A percentile compares a stretch with the other conserved stretches of the same genome.
These are phyloP conservation scores for Endothia cerciana DNA, from an alignment of 2,329 filamentous ascomycete species.

Conservation along the genomic window DNA sequence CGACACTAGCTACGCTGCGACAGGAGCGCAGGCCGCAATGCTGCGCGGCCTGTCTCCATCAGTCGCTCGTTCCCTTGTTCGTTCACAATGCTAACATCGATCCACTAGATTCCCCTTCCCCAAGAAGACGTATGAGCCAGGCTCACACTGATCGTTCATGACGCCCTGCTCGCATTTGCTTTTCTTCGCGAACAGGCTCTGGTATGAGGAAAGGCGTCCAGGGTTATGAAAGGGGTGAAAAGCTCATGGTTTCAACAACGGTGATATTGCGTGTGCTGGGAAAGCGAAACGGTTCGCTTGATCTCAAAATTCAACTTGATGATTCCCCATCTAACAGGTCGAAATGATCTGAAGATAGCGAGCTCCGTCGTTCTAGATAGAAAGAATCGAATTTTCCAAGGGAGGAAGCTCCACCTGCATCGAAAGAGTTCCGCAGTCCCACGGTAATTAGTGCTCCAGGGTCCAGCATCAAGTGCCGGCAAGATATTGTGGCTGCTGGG, in stretches of 20 bases:
- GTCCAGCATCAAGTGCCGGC: background rate
- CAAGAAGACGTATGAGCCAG: constrained; percentile 72
- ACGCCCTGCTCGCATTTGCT: constrained; percentile 28
- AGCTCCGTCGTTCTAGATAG: constrained; percentile 25
- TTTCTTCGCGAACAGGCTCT: constrained; percentile 12
- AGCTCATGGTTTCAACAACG: constrained; percentile 33
- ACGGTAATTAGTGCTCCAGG: background rate
- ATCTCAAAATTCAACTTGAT: constrained; percentile 41
- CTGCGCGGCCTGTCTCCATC: background rate
- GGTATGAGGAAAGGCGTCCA: constrained; percentile 26
- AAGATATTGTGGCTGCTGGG: background rate
- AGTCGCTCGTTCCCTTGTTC: background rate
- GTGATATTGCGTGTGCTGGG: constrained; percentile 25
- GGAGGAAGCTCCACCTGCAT: background rate
- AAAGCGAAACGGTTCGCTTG: constrained; percentile 28
- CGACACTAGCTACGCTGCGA: constrained; percentile 15
- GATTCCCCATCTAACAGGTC: constrained; percentile 34
- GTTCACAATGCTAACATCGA: constrained; percentile 15
- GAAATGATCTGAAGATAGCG: constrained; percentile 25
- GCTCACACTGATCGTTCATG: constrained; percentile 34
- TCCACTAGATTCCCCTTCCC: constrained; percentile 73
- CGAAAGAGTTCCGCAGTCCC: background rate
- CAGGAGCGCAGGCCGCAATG: constrained; percentile 30
- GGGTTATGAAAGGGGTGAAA: constrained; percentile 26
- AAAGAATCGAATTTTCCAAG: constrained; percentile 14